Conservation (phyloP, 2,329 filamentous ascomycete species). For the Sclerotinia subarctica region DNA sequence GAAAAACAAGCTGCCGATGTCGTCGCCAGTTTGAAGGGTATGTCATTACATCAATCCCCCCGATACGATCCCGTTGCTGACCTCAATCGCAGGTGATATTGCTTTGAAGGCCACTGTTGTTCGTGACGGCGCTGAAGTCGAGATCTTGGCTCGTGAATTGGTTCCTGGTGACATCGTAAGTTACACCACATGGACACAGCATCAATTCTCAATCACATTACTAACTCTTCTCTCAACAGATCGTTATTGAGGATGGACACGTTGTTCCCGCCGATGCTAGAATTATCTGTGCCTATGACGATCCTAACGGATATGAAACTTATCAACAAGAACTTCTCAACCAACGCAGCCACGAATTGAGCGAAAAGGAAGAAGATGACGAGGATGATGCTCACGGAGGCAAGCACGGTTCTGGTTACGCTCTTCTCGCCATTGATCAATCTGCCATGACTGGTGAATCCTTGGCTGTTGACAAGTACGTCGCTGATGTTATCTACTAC, state of each 20-base stretch:
- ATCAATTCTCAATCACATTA: background rate
- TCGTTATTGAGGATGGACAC: constrained; percentile 69
- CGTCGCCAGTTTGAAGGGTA: constrained; percentile 63
- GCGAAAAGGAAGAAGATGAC: constrained; percentile 53
- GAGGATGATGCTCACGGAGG: constrained; percentile 51
- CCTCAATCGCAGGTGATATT: constrained; percentile 56
- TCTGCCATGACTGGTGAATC: constrained; percentile 80
- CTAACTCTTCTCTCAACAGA: constrained; percentile 40
- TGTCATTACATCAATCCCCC: background rate
- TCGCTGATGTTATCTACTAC: constrained; percentile 74
- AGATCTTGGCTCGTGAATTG: constrained; percentile 70
- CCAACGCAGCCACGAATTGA: constrained; percentile 57
- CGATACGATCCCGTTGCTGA: background rate
- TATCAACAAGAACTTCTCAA: constrained; percentile 64
- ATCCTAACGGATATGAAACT: constrained; percentile 63
- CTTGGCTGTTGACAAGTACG: constrained; percentile 74
- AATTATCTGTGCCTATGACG: constrained; percentile 70
- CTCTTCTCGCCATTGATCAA: constrained; percentile 71
- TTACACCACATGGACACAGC: constrained; percentile 24
- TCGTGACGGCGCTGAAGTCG: constrained; percentile 63
- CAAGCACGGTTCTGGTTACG: constrained; percentile 56
- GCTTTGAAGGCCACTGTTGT: constrained; percentile 69
- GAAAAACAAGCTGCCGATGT: constrained; percentile 79
- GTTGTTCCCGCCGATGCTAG: constrained; percentile 68
- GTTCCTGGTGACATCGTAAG: constrained; percentile 73